Evolutionary conservation across 176 grass and related monocot genomes (phyloP), one percentile per base, ranked within the genome.

Genomic region (Aegilops sharonensis): DNA sequence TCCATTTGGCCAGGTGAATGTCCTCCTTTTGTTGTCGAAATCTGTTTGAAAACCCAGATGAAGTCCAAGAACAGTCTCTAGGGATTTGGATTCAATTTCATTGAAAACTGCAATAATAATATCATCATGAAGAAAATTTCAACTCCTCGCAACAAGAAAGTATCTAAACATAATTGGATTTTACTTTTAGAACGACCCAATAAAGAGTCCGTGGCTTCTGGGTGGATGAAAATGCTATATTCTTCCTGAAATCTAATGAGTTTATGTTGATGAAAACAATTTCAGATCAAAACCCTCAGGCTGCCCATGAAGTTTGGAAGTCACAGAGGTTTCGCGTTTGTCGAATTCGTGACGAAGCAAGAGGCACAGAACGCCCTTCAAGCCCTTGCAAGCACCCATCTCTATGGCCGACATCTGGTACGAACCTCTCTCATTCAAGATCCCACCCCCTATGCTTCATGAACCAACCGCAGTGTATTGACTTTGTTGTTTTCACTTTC

Each of bases 241-340:
- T 81, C 84, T 77, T 75, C 52, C 13, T 13, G 1, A 64, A 68
- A 25, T 1, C 21, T 80, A 45, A 37, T 29, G 9, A 83, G 48
- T 40, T 57, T 59, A 25, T 23, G 56, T 61, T 79, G 36, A 39
- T 70, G 62, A 43, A 75, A 67, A 69, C 42, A 76, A 76, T 81
- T 78, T 86, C 84, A 98, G 93, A 87, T 95, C 78, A 95, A 94
- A 88, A 94, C 93, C 56, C 78, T 95, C 74, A 94, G 92, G 73
- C 88, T 98, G 82, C 96, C 93, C 67, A 89, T 94, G 93, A 98
- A 98, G 85, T 92, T 98, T 86, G 90, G 87, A 31, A 92, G 76
- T 32, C 96, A 98, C 83, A 95, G 94, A 81, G 96, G 93, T 87
- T 95, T 95, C n/a, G 96, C 90, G 5, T 98, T 98, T 80, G 90